These are phyloP conservation scores for Corniculantispora saksenae DNA, from an alignment of 2,329 filamentous ascomycete species.

Conservation along the genomic window DNA sequence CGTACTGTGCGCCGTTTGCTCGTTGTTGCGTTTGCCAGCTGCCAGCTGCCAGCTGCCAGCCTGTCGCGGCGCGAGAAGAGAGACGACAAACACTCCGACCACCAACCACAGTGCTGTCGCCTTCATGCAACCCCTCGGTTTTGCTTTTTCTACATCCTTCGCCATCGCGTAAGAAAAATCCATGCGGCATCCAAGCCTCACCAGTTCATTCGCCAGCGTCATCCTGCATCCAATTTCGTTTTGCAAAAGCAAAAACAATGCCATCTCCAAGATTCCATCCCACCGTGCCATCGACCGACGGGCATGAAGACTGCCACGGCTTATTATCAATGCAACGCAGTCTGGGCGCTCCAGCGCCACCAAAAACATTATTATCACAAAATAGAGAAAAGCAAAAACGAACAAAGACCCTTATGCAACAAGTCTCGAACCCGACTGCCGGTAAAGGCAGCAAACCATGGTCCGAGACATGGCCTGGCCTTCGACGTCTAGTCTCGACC, in stretches of 20 bases:
- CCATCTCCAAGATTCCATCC: not conserved
- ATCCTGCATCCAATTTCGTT: not conserved
- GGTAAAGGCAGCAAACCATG: not conserved
- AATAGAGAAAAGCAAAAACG: not conserved
- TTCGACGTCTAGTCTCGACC: not conserved
- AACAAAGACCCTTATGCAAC: not conserved
- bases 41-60: not conserved
- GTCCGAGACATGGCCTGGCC: conserved; percentile 9
- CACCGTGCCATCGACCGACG: not conserved
- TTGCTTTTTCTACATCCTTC: not conserved
- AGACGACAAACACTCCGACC: not conserved
- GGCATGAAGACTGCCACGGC: not conserved
- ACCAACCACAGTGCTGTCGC: not conserved
- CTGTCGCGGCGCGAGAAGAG: not conserved
- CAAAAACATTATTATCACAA: not conserved
- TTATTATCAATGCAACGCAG: not conserved
- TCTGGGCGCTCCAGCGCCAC: not conserved
- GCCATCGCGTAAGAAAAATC: not conserved
- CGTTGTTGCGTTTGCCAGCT: not conserved
- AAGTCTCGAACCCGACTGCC: not conserved
- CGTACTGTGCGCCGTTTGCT: conserved; percentile 14
- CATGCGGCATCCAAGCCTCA: not conserved
- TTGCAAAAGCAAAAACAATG: conserved; percentile 5
- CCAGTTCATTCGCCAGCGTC: not conserved
- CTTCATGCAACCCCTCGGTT: not conserved